A percentile compares a stretch with the other conserved stretches of the same genome.
These are phyloP conservation scores for Hydrangea macrophylla DNA, from an alignment of 148 eudicot genomes.

Conservation along the genomic window DNA sequence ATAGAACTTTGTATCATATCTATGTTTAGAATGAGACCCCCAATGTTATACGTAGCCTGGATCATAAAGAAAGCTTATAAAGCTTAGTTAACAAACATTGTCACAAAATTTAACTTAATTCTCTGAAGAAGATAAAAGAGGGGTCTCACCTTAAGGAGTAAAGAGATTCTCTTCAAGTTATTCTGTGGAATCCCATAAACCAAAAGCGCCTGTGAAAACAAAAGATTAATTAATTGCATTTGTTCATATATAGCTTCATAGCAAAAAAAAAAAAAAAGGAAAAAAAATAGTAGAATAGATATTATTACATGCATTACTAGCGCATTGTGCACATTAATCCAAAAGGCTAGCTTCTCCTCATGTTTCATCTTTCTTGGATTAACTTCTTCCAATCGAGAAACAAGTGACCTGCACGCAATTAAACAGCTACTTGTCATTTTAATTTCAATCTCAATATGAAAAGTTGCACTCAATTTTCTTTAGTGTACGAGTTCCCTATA, in stretches of 20 bases:
- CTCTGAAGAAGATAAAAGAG: neutral
- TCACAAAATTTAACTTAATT: too few species aligned
- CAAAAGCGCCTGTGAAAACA: slow-evolving; percentile 33
- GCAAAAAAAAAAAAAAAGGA: too few species aligned
- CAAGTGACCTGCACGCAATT: slow-evolving; percentile 66
- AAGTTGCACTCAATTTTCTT: too few species aligned
- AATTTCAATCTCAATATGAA: slow-evolving; percentile 4
- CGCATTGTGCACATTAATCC: slow-evolving; percentile 93
- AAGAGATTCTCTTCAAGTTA: slow-evolving; percentile 38
- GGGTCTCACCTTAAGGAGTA: slow-evolving; percentile 64
- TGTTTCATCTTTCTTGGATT: slow-evolving; percentile 66
- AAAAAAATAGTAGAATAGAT: neutral
- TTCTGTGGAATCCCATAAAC: slow-evolving; percentile 42
- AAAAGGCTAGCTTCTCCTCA: slow-evolving; percentile 89
- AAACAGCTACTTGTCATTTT: neutral
- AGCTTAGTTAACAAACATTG: too few species aligned
- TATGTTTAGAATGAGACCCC: slow-evolving; percentile 62
- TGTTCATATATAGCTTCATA: neutral
- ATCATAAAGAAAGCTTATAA: neutral
- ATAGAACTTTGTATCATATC: slow-evolving; percentile 72
- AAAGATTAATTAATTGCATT: neutral
- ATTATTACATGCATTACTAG: slow-evolving; percentile 89
- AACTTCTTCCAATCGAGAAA: slow-evolving; percentile 55
- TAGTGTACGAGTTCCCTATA: too few species aligned
- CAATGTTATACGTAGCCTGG: slow-evolving; percentile 89